Evolutionary conservation across 192 early-diverging fungal genomes (phyloP).

Genomic region (Backusella tuberculispora): DNA sequence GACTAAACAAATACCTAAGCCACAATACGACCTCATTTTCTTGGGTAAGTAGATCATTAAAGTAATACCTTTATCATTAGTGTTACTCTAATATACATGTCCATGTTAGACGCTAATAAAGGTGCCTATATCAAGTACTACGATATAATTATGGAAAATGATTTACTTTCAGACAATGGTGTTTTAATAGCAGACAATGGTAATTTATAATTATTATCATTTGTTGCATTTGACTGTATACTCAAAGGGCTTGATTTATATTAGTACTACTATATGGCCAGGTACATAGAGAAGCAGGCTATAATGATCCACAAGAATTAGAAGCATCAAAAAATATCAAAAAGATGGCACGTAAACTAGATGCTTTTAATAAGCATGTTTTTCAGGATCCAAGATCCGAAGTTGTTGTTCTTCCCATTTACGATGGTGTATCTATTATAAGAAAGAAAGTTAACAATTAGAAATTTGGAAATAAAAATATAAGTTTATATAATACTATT

Average conservation of each 20-base stretch:
- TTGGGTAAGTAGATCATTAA: constrained; percentile 14
- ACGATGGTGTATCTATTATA: constrained; percentile 62
- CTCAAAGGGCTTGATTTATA: neutral
- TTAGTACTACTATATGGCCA: constrained; percentile 28
- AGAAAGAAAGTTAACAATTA: constrained; percentile 17
- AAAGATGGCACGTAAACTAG: constrained; percentile 44
- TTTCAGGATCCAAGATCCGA: constrained; percentile 59
- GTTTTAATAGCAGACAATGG: constrained; percentile 72
- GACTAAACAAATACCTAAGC: neutral
- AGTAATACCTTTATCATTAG: neutral
- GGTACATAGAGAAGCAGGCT: constrained; percentile 30
- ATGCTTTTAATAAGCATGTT: constrained; percentile 69
- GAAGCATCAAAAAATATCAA: constrained; percentile 33
- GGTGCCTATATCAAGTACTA: constrained; percentile 65
- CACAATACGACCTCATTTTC: constrained; percentile 24
- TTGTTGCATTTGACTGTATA: constrained; percentile 13
- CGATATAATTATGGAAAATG: constrained; percentile 62
- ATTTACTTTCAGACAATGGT: constrained; percentile 58
- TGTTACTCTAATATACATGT: neutral
- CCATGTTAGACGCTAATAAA: constrained; percentile 71
- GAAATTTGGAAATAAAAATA: neutral
- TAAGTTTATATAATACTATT: too few relatives aligned
- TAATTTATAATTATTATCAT: constrained; percentile 14
- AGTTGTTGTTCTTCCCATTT: constrained; percentile 61
- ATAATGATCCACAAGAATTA: neutral